These are phyloP conservation scores for Silene noctiflora DNA, from an alignment of 179 eudicot genomes.

Conservation along the genomic window DNA sequence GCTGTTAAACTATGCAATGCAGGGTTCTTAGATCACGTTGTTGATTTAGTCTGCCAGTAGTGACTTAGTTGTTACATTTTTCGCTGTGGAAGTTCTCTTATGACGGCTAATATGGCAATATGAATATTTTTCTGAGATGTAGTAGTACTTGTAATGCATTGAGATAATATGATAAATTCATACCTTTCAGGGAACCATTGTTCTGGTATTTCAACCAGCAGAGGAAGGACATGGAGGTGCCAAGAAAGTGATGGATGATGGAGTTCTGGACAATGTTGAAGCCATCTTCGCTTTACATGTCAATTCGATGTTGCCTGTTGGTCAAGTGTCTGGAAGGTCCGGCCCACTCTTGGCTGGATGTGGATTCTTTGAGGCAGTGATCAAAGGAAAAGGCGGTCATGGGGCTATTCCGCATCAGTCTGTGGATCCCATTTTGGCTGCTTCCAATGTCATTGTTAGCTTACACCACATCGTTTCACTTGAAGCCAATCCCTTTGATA, in stretches of 20 bases:
- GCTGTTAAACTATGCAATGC: background rate
- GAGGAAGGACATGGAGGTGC: constrained; percentile 96
- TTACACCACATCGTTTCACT: constrained; percentile 91
- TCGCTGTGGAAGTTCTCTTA: no score
- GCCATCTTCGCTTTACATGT: constrained; percentile 86
- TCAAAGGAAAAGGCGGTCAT: constrained; percentile 93
- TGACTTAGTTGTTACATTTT: no score
- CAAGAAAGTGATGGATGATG: constrained; percentile 68
- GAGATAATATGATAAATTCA: background rate
- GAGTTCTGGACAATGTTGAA: constrained; percentile 76
- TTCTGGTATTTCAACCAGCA: constrained; percentile 93
- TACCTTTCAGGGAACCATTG: constrained; percentile 68
- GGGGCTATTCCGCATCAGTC: constrained; percentile 96
- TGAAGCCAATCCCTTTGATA: constrained; percentile 97
- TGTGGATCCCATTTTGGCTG: constrained; percentile 90
- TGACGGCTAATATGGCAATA: no score
- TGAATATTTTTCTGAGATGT: no score
- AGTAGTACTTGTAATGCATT: no score
- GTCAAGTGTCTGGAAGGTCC: constrained; percentile 56
- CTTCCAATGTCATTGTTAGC: constrained; percentile 85
- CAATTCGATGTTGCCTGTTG: constrained; percentile 49
- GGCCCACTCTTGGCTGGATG: constrained; percentile 88
- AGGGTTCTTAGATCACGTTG: no score
- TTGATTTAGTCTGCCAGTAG: no score
- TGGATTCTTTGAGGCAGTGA: constrained; percentile 78